Conservation (phyloP, 768 basidiomycete species). For the Leccinum disarticulatum region DNA sequence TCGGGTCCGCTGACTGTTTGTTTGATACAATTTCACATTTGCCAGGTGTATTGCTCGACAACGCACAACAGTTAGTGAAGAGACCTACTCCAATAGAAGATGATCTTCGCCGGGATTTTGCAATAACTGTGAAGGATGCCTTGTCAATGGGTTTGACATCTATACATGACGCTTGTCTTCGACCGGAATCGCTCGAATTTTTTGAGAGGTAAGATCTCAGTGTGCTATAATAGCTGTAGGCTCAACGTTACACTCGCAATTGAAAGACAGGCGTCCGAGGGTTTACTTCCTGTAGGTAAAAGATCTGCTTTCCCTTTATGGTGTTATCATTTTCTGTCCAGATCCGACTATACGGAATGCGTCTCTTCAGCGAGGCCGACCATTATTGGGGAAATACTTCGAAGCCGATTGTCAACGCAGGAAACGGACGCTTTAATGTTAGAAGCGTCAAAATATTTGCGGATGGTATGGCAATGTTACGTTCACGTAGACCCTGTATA, state of each 20-base stretch:
- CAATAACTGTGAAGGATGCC: conserved; percentile 38
- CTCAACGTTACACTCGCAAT: conserved; percentile 32
- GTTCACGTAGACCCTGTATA: not conserved
- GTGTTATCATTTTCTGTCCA: conserved; percentile 27
- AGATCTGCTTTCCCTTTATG: conserved; percentile 5
- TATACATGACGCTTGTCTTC: not conserved
- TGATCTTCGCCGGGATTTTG: conserved; percentile 61
- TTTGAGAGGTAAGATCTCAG: not conserved
- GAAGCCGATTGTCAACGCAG: conserved; percentile 52
- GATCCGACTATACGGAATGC: conserved; percentile 81
- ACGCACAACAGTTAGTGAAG: conserved; percentile 74
- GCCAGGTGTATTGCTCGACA: conserved; percentile 77
- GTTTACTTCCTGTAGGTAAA: conserved; percentile 57
- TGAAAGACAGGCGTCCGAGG: conserved; percentile 58
- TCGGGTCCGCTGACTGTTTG: conserved; percentile 1
- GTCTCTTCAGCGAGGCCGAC: conserved; percentile 62
- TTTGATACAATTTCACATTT: conserved; percentile 4
- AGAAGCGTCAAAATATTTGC: conserved; percentile 82
- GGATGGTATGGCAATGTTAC: conserved; percentile 36
- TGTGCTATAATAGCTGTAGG: not conserved
- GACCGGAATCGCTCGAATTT: not conserved
- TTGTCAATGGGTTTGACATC: not conserved
- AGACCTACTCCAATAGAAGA: conserved; percentile 63
- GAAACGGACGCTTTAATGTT: conserved; percentile 63
- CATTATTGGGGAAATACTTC: conserved; percentile 74